Evolutionary conservation across 768 basidiomycete species (phyloP).

Genomic region (Pleurotus cornucopiae): DNA sequence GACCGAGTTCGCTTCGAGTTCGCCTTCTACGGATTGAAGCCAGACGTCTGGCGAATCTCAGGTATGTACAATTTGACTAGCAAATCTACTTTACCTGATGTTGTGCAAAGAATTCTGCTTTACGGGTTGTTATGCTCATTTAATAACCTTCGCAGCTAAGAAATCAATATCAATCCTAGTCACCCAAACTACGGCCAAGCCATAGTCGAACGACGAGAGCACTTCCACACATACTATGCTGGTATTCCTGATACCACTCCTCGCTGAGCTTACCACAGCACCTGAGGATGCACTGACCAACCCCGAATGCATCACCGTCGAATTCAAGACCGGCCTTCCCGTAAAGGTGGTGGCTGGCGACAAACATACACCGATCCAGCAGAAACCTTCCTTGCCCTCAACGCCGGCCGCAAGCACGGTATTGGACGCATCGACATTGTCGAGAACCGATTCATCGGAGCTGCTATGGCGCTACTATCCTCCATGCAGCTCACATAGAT

Average conservation of each 20-base stretch:
- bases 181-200: slow-evolving; percentile 91
- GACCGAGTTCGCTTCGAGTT: slow-evolving; percentile 99
- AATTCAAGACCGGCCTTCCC: slow-evolving; percentile 85
- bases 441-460: slow-evolving; percentile 99
- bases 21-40: slow-evolving; percentile 97
- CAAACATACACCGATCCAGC: slow-evolving; percentile 88
- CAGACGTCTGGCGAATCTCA: slow-evolving; percentile 97
- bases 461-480: slow-evolving; percentile 98
- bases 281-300: slow-evolving; percentile 76
- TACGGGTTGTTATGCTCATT: slow-evolving; percentile 89
- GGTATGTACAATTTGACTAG: slow-evolving; percentile 35
- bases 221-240: slow-evolving; percentile 99
- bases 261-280: slow-evolving; percentile 79
- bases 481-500: slow-evolving; percentile 93
- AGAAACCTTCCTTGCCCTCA: slow-evolving; percentile 89
- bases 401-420: slow-evolving; percentile 91
- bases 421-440: slow-evolving; percentile 98
- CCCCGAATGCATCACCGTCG: slow-evolving; percentile 79
- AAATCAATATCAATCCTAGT: slow-evolving; percentile 77
- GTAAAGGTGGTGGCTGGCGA: slow-evolving; percentile 61
- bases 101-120: slow-evolving; percentile 84
- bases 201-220: slow-evolving; percentile 99
- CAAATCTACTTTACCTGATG: background rate
- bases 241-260: slow-evolving; percentile 96
- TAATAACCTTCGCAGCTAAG: slow-evolving; percentile 74